These are phyloP conservation scores for Aegle marmelos DNA, from an alignment of 345 rosid species.

Conservation along the genomic window DNA sequence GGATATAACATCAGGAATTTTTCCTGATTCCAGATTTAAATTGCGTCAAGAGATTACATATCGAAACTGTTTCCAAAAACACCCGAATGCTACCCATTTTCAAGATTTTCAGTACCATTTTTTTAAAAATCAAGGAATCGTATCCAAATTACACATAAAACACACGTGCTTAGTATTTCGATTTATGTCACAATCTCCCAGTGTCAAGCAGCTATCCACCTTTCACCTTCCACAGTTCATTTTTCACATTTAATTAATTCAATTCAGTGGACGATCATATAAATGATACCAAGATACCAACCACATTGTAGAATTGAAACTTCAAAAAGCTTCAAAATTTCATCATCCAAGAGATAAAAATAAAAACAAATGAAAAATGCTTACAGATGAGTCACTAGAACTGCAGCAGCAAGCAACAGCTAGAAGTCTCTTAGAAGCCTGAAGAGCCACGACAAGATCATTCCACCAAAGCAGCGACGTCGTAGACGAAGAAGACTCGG, in stretches of 20 bases:
- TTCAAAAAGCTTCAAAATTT: neutral
- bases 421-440: slow-evolving; percentile 58
- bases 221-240: too few species aligned
- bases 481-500: slow-evolving; percentile 20
- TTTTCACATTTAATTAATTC: neutral
- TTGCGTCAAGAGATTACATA: neutral
- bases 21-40: neutral
- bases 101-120: neutral
- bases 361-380: slow-evolving; percentile 12
- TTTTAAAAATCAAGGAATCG: neutral
- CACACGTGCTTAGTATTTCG: neutral
- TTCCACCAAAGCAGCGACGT: slow-evolving; percentile 51
- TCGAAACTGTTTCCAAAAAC: neutral
- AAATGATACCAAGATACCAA: neutral
- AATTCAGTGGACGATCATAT: neutral
- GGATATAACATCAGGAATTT: neutral
- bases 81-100: neutral
- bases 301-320: neutral
- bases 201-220: neutral
- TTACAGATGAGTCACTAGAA: slow-evolving; percentile 56
- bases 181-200: slow-evolving; percentile 1
- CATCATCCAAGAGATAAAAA: neutral
- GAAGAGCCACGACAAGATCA: slow-evolving; percentile 56
- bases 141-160: neutral
- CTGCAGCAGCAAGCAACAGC: slow-evolving; percentile 35